phyloP scores from a whole-genome alignment of 352 stramenopile genomes.

The Phytopythium vexans region DNA sequence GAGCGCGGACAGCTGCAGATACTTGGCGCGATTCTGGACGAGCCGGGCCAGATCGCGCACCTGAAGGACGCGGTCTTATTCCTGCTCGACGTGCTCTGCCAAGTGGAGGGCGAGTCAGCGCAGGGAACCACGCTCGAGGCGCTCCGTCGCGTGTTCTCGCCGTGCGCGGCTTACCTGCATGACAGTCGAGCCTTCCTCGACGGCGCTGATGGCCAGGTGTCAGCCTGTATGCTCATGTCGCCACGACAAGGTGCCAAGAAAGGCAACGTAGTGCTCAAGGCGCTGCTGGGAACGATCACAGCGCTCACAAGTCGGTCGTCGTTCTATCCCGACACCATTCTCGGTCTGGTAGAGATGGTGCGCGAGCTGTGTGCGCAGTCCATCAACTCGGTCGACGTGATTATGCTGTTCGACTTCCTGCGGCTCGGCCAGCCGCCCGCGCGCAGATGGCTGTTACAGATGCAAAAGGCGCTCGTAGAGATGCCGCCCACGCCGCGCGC shows the following conservation, averaged over 20 bases:
- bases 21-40: conserved; percentile 20
- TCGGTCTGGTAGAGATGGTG: conserved; percentile 40
- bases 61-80: conserved; percentile 48
- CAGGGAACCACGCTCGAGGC: conserved; percentile 34
- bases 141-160: conserved; percentile 34
- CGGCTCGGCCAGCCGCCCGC: conserved; percentile 40
- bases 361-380: conserved; percentile 50
- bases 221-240: conserved; percentile 3
- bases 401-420: conserved; percentile 76
- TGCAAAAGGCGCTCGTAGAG: conserved; percentile 50
- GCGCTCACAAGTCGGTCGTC: conserved; percentile 29
- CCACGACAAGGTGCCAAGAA: conserved; percentile 9
- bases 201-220: not conserved
- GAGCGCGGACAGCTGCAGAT: conserved; percentile 35
- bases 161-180: conserved; percentile 34
- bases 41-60: conserved; percentile 15
- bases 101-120: conserved; percentile 17
- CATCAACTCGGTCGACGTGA: conserved; percentile 52
- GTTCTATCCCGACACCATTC: conserved; percentile 21
- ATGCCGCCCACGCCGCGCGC: conserved; percentile 53
- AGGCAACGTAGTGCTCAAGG: conserved; percentile 45
- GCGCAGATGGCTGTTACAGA: conserved; percentile 49
- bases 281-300: conserved; percentile 41
- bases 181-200: conserved; percentile 35
- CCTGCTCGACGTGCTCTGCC: conserved; percentile 41